Evolutionary conservation across 2,329 filamentous ascomycete genomes (phyloP).

Genomic region (Sclerotinia sclerotiorum): DNA sequence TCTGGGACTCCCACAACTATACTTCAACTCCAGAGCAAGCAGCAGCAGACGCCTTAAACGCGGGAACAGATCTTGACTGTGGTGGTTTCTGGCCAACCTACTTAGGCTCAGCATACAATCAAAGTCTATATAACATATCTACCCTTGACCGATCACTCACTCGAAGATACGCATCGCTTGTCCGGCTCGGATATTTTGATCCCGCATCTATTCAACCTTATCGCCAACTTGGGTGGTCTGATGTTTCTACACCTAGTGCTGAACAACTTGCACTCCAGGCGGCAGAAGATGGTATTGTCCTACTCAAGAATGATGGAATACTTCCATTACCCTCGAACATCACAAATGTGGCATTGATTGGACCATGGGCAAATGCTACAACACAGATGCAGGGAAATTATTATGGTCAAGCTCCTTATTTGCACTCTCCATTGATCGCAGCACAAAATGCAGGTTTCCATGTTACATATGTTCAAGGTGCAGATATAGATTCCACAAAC

Average conservation of each 20-base stretch:
- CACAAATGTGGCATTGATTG: conserved; percentile 32
- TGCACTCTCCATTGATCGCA: conserved; percentile 45
- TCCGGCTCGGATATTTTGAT: conserved; percentile 60
- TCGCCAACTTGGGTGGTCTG: conserved; percentile 52
- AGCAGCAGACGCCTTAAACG: conserved; percentile 28
- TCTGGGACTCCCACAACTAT: conserved; percentile 45
- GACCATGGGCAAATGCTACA: conserved; percentile 31
- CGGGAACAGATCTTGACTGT: conserved; percentile 34
- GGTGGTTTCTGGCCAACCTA: conserved; percentile 28
- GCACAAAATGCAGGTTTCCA: conserved; percentile 42
- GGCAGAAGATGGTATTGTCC: conserved; percentile 33
- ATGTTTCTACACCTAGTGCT: conserved; percentile 30
- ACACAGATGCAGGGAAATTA: conserved; percentile 36
- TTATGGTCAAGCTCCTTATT: conserved; percentile 30
- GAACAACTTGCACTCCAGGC: conserved; percentile 31
- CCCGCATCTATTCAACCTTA: conserved; percentile 47
- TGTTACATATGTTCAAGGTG: conserved; percentile 43
- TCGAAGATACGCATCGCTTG: conserved; percentile 54
- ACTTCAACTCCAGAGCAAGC: conserved; percentile 32
- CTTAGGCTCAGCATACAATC: conserved; percentile 30
- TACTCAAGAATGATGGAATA: conserved; percentile 35
- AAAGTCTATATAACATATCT: conserved; percentile 46
- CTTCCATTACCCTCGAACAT: conserved; percentile 27
- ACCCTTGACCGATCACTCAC: conserved; percentile 51
- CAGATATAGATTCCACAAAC: conserved; percentile 40